Evolutionary conservation across 441 rosid genomes (phyloP), one percentile per base, ranked within the genome.

Genomic region (Bocquillonia castaneifolia): DNA sequence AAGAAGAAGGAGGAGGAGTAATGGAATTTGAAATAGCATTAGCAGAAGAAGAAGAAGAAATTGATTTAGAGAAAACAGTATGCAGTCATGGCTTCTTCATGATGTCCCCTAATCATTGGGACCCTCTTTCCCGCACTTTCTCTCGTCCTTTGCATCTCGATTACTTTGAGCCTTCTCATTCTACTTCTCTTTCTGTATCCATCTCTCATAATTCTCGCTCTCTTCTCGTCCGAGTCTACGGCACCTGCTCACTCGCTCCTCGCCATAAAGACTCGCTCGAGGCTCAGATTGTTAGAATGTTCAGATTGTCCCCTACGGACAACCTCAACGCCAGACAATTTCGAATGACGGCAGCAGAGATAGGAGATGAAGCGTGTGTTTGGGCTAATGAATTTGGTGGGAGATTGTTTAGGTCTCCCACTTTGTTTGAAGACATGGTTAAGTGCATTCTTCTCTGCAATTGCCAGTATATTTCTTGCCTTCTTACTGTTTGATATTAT

Each of bases 381-480:
- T 55, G 34, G 28, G 32, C 66, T 45, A 62, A 32, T 57, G 54
- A 20, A 29, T 80, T 75, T 29, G 64, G 77, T 18, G 84, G 84
- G 20, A 81, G 84, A 28, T 76, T 78, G 39, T 81, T 81, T 42
- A 64, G 82, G 72, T 81, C 84, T 1, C 84, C 84, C 17, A 70
- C 78, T 52, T 70, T 81, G 63, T 81, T 81, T 37, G 82, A 78
- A 57, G 84, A 81, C 54, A 81, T 78, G 84, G 84, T 81, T 58
- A 78, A 81, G 66, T 81, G 84, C 69, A 78, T 78, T 55, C 80
- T 81, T 60, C 80, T 81, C 18, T 81, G 84, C 76, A 81, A 81
- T 51, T 81, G 82, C 78, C 78, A 76, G 84, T 80, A 39, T 20
- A 1, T 15, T 3, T 69, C 53, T 51, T 63, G 5, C 8, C 7